These are phyloP conservation scores for Lepidium didymum DNA, from an alignment of 345 rosid species.

Conservation along the genomic window DNA sequence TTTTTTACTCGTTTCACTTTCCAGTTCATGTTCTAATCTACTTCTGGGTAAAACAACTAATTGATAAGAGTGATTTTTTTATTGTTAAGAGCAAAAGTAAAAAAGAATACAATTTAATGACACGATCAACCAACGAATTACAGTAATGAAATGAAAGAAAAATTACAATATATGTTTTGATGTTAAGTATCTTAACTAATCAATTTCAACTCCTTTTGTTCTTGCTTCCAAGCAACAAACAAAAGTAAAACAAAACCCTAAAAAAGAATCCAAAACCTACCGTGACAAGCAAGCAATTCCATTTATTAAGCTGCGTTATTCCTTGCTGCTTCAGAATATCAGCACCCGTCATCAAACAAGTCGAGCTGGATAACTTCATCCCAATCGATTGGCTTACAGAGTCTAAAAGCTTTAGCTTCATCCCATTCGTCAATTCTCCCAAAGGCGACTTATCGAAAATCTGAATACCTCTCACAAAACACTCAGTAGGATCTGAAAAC, in stretches of 20 bases:
- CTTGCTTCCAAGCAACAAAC: slow-evolving; percentile 77
- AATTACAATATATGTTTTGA: background rate
- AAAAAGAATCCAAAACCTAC: slow-evolving; percentile 80
- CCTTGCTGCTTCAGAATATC: slow-evolving; percentile 57
- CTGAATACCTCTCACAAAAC: slow-evolving; percentile 70
- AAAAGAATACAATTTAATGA: background rate
- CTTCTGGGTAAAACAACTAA: background rate
- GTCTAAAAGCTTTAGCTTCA: slow-evolving; percentile 45
- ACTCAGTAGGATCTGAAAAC: slow-evolving; percentile 46
- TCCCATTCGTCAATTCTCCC: slow-evolving; percentile 28
- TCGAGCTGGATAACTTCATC: slow-evolving; percentile 42
- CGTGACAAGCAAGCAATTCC: slow-evolving; percentile 77
- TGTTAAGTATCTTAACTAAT: background rate
- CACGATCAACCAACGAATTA: background rate
- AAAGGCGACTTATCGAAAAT: slow-evolving; percentile 71
- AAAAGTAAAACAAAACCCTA: slow-evolving; percentile 62
- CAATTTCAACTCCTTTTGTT: slow-evolving; percentile 56
- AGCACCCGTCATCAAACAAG: slow-evolving; percentile 63
- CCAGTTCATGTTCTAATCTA: no score
- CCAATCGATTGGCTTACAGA: slow-evolving; percentile 53
- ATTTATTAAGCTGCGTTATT: slow-evolving; percentile 52
- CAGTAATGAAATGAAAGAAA: background rate
- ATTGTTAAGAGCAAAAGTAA: background rate
- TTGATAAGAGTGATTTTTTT: background rate
- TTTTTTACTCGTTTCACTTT: no score